phyloP scores from a whole-genome alignment of 2,329 filamentous ascomycete genomes.

The Calonectria montana region DNA sequence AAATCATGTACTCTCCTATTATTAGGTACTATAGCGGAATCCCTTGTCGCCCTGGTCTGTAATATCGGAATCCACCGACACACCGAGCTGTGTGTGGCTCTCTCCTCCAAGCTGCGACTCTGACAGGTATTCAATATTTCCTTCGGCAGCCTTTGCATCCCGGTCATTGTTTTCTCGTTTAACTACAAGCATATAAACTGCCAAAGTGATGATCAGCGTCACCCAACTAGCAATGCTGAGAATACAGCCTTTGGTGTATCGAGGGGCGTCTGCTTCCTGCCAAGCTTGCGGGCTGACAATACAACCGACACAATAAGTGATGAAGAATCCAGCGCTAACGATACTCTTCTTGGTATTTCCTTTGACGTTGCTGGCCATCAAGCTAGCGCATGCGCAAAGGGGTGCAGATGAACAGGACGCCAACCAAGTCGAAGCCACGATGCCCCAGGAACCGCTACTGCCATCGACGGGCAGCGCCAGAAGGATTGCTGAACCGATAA shows the following conservation, averaged over 20 bases:
- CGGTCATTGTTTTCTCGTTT: slow-evolving; percentile 25
- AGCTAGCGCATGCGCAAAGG: slow-evolving; percentile 30
- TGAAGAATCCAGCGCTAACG: slow-evolving; percentile 40
- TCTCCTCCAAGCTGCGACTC: slow-evolving; percentile 7
- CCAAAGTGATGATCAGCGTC: slow-evolving; percentile 23
- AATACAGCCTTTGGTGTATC: slow-evolving; percentile 36
- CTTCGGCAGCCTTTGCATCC: slow-evolving; percentile 21
- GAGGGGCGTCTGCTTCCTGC: slow-evolving; percentile 34
- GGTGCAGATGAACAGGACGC: slow-evolving; percentile 32
- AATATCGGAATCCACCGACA: slow-evolving; percentile 33
- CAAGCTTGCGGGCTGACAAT: slow-evolving; percentile 41
- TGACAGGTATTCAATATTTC: slow-evolving; percentile 1
- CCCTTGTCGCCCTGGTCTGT: slow-evolving; percentile 39
- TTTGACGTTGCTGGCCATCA: slow-evolving; percentile 45
- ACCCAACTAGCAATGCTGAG: slow-evolving; percentile 34
- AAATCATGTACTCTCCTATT: background rate
- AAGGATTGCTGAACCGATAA: slow-evolving; percentile 27
- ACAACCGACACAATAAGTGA: slow-evolving; percentile 41
- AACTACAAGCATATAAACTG: slow-evolving; percentile 13
- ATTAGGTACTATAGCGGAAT: slow-evolving; percentile 39
- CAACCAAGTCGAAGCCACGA: slow-evolving; percentile 42
- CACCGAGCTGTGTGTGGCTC: slow-evolving; percentile 16
- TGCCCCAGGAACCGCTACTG: slow-evolving; percentile 32
- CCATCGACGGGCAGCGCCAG: slow-evolving; percentile 27
- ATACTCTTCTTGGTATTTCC: slow-evolving; percentile 45